phyloP scores from a whole-genome alignment of 2,329 filamentous ascomycete species.

The Trichoderma semiorbis region DNA sequence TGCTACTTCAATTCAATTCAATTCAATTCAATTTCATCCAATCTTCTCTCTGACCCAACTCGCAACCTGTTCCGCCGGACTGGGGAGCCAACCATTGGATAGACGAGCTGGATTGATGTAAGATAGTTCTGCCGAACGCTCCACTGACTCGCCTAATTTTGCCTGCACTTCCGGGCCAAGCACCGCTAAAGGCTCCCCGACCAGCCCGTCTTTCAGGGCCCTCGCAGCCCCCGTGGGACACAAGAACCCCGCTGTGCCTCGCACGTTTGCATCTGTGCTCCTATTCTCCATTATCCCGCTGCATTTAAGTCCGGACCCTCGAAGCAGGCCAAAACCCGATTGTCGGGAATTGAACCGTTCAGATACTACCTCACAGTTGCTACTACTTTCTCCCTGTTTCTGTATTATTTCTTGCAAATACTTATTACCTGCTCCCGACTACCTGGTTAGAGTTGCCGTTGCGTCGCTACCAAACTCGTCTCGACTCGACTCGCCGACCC shows the following conservation, averaged over 20 bases:
- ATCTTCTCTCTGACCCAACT: not conserved
- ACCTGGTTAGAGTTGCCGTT: not conserved
- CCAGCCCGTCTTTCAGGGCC: not conserved
- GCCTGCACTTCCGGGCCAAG: not conserved
- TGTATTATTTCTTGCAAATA: not conserved
- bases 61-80: not conserved
- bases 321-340: not conserved
- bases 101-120: not conserved
- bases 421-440: not conserved
- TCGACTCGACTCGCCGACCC: not conserved
- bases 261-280: not conserved
- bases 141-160: not conserved
- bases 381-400: not conserved
- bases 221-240: not conserved
- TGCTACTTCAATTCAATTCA: not conserved
- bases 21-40: not conserved
- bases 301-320: not conserved
- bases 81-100: not conserved
- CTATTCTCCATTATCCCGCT: not conserved
- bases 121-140: constrained; percentile 4
- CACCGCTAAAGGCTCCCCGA: not conserved
- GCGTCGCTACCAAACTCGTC: not conserved
- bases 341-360: not conserved
- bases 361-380: not conserved
- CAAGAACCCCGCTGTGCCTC: constrained; percentile 13